Evolutionary conservation across 106 monocot species (phyloP), one percentile per base, ranked within the genome.

Genomic region (Allium cepa): DNA sequence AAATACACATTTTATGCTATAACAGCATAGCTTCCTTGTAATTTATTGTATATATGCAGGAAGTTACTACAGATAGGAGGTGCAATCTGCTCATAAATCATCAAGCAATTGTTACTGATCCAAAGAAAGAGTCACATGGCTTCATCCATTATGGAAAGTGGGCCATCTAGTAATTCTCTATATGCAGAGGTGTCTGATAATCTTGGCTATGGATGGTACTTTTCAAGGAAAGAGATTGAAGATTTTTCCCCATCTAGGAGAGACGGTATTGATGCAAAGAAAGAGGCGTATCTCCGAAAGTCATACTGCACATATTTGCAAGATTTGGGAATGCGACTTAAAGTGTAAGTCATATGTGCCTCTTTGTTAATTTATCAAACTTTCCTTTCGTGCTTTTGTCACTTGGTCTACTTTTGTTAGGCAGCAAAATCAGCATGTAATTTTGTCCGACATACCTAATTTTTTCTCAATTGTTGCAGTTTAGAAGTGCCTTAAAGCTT

Each of bases 221-320:
- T 81, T 46, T 62, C 67, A 27, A 56, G 76, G 46, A 76, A 68
- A 62, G 81, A 81, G 52, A 76, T 81, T 69, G 81, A 81, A 76
- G 81, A 81, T 45, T 72, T 63, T 69, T 76, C 81, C 69, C 76
- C 81, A 57, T 81, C 81, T 64, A 71, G 81, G 57, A 81, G 63
- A 67, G 76, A 81, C 76, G 68, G 81, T 63, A 81, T 81, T 68
- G 81, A 81, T 69, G 28, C 76, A 11, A 81, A 81, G 76, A 81
- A 81, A 72, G 81, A 81, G 58, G 67, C 72, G 13, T 76, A 69
- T 52, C 64, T 76, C 6, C 71, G 68, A 26, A 76, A 72, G 66
- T 68, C 81, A 27, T 81, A 81, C 69, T 81, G 81, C 68, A 76
- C 72, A 36, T 81, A 76, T 64, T 59, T 81, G 50, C 81, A 81